These are phyloP conservation scores for Beauveria scarabaeidicola DNA, from an alignment of 2,329 filamentous ascomycete species.

Conservation along the genomic window DNA sequence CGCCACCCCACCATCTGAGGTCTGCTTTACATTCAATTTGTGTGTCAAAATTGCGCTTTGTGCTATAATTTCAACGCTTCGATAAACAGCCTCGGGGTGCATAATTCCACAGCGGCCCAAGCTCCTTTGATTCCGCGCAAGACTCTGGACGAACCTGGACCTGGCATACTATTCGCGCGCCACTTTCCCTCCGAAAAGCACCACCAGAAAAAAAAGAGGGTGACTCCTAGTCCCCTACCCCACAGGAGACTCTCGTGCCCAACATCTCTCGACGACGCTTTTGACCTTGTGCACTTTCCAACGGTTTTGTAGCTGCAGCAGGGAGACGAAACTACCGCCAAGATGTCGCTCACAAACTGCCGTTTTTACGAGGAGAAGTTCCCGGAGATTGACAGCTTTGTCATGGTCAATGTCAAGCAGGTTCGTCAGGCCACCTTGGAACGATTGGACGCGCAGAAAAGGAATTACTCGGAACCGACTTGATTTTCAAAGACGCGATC, in stretches of 20 bases:
- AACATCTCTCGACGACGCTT: constrained; percentile 11
- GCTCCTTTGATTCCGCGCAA: constrained; percentile 7
- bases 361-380: constrained; percentile 98
- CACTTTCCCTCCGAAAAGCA: not conserved
- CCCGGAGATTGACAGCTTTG: constrained; percentile 93
- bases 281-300: not conserved
- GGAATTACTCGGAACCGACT: not conserved
- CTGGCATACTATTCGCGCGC: not conserved
- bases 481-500: not conserved
- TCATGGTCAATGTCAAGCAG: constrained; percentile 99
- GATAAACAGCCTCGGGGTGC: not conserved
- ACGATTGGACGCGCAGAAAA: not conserved
- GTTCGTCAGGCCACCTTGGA: constrained; percentile 37
- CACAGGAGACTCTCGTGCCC: constrained; percentile 9
- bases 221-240: constrained; percentile 9
- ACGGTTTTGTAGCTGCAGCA: constrained; percentile 9
- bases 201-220: constrained; percentile 4
- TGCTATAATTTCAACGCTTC: constrained; percentile 4
- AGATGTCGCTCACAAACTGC: constrained; percentile 91
- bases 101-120: not conserved
- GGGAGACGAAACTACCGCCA: constrained; percentile 39
- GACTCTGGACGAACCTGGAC: constrained; percentile 2
- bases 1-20: constrained; percentile 31
- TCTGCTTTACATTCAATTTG: constrained; percentile 25
- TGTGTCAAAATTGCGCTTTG: constrained; percentile 34